These are phyloP conservation scores for Coelastrella sp. DNA, from an alignment of 139 green algal genomes.

Conservation along the genomic window DNA sequence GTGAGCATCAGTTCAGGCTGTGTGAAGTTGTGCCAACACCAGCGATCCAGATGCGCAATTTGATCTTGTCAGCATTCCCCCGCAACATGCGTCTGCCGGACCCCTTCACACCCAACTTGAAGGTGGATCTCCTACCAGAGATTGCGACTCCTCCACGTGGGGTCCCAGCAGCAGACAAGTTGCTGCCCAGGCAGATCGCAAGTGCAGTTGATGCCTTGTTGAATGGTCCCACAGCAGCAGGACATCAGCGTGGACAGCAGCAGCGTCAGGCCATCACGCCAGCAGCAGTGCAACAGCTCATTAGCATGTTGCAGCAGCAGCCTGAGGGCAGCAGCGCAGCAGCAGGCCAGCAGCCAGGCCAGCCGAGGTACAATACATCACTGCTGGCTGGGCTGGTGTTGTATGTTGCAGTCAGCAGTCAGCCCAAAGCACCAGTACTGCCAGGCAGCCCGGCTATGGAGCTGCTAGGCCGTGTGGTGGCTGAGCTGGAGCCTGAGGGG, in stretches of 20 bases:
- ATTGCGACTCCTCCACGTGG: conserved; percentile 85
- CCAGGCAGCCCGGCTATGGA: conserved; percentile 37
- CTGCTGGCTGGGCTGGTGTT: conserved; percentile 94
- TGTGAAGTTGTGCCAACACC: conserved; percentile 93
- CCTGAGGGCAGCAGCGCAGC: neutral
- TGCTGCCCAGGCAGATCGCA: conserved; percentile 75
- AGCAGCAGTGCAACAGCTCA: conserved; percentile 12
- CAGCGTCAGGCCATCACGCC: neutral
- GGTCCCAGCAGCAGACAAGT: conserved; percentile 69
- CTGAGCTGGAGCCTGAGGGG: conserved; percentile 91
- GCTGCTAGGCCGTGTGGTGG: conserved; percentile 56
- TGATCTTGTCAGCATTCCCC: conserved; percentile 97
- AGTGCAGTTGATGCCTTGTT: conserved; percentile 80
- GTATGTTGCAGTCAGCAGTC: conserved; percentile 83
- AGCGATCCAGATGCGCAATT: conserved; percentile 98
- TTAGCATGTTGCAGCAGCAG: conserved; percentile 28
- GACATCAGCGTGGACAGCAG: neutral
- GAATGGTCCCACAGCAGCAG: neutral
- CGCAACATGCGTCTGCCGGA: conserved; percentile 97
- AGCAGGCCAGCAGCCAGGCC: neutral
- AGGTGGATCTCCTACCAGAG: conserved; percentile 97
- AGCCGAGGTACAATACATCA: conserved; percentile 81
- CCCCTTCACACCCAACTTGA: conserved; percentile 98
- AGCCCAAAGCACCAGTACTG: conserved; percentile 13
- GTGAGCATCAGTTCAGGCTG: conserved; percentile 95